Evolutionary conservation across 257 asterid species (phyloP), one percentile per base, ranked within the genome.

Genomic region (Phtheirospermum japonicum): DNA sequence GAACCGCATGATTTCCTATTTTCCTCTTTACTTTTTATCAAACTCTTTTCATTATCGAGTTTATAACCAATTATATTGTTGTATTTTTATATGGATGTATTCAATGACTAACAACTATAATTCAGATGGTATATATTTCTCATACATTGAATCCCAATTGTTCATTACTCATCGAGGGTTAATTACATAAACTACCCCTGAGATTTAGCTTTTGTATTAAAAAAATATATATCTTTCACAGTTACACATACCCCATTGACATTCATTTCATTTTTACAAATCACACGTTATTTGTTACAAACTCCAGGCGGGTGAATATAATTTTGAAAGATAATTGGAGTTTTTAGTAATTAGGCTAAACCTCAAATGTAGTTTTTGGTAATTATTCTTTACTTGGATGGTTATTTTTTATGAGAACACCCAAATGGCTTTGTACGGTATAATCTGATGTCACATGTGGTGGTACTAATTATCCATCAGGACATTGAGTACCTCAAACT

Each of bases 401-500:
- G n/a, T n/a, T 46, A 34, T 12, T 30, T 12, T 57, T 55, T 31
- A 23, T 42, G 64, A 45, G n/a, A 50, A 1, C 26, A 26, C 42
- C 52, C 30, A 9, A 19, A 67, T 31, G n/a, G 0, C 19, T 17
- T 28, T 8, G 14, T 10, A 50, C 12, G 6, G 13, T n/a, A 9
- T 59, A 6, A 40, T 30, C 26, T 66, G 61, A 39, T 43, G 18
- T 26, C 43, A 9, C 12, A 7, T 42, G 11, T 59, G 37, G 46
- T n/a, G 26, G 40, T 63, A 31, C 59, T 23, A 23, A 23, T 46
- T 5, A 43, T 56, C 12, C 9, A 18, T 30, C 73, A 91, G 98
- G 98, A 89, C 57, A 32, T 89, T 6, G 98, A 91, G 79, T 89
- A 91, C 79, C 88, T 91, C 64, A 86, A 80, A 61, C 93, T 83